These are phyloP conservation scores for Priceomyces fermenticarens DNA, from an alignment of 805 yeast species.

Conservation along the genomic window DNA sequence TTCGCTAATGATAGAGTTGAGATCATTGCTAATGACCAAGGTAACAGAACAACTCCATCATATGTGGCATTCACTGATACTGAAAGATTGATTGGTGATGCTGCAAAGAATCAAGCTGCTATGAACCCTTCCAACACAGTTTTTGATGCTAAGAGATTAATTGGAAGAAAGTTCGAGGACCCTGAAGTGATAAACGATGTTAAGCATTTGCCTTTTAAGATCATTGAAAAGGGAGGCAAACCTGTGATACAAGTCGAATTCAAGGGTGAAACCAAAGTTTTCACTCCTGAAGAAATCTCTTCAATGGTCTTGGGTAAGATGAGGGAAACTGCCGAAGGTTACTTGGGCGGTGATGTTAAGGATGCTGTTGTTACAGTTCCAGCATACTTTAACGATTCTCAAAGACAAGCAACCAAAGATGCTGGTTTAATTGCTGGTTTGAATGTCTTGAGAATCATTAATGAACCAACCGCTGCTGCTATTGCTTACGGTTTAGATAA, in stretches of 20 bases:
- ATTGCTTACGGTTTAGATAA: constrained; percentile 59
- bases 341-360: constrained; percentile 50
- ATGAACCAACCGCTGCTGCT: constrained; percentile 89
- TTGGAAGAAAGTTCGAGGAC: constrained; percentile 85
- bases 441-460: constrained; percentile 90
- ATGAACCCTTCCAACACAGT: constrained; percentile 90
- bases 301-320: constrained; percentile 88
- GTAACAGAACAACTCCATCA: constrained; percentile 97
- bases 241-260: constrained; percentile 80
- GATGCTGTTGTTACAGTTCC: constrained; percentile 97
- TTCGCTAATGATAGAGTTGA: constrained; percentile 90
- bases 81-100: constrained; percentile 93
- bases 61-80: constrained; percentile 92
- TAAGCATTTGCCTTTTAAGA: constrained; percentile 77
- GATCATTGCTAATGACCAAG: constrained; percentile 96
- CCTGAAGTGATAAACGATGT: constrained; percentile 63
- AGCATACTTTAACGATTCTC: constrained; percentile 96
- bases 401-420: constrained; percentile 97
- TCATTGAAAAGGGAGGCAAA: constrained; percentile 68
- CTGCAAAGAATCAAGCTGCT: constrained; percentile 97
- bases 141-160: constrained; percentile 88
- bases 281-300: constrained; percentile 93
- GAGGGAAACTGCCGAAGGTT: constrained; percentile 92
- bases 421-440: constrained; percentile 96
- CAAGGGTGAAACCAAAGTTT: constrained; percentile 80